Conservation (phyloP, 257 asterid species). For the Solanum neorickii region DNA sequence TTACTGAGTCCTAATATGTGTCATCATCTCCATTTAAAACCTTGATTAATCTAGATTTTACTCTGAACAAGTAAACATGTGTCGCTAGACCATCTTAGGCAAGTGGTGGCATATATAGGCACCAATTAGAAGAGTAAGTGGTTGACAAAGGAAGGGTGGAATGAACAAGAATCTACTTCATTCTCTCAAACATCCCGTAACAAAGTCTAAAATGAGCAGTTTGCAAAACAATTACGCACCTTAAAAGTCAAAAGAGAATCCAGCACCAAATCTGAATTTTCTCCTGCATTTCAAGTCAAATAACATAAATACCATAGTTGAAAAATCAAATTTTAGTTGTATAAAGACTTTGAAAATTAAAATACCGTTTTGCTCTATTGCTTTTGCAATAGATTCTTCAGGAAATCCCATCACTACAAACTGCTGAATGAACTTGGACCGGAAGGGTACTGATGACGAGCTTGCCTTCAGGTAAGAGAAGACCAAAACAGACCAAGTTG, state of each 20-base stretch:
- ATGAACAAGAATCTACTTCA: neutral
- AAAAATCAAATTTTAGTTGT: neutral
- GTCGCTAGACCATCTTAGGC: neutral
- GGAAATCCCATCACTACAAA: constrained; percentile 25
- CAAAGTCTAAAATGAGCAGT: neutral
- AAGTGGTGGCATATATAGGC: neutral
- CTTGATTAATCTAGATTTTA: neutral
- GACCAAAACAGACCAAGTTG: neutral
- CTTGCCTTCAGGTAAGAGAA: constrained; percentile 8
- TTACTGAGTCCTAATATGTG: neutral
- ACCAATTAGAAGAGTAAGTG: neutral
- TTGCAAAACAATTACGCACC: constrained; percentile 23
- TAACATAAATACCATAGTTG: neutral
- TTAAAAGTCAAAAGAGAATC: constrained; percentile 52
- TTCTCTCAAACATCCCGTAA: neutral
- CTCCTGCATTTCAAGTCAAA: constrained; percentile 28
- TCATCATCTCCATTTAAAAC: neutral
- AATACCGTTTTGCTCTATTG: constrained; percentile 25
- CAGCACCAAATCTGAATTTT: constrained; percentile 37
- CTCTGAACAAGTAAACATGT: neutral
- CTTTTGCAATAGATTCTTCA: constrained; percentile 22
- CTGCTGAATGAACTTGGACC: constrained; percentile 5
- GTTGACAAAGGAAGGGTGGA: neutral
- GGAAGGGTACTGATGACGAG: constrained; percentile 13
- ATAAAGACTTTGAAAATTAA: neutral